Evolutionary conservation across 2,329 filamentous ascomycete genomes (phyloP).

Genomic region (Scleromitrula shiraiana): DNA sequence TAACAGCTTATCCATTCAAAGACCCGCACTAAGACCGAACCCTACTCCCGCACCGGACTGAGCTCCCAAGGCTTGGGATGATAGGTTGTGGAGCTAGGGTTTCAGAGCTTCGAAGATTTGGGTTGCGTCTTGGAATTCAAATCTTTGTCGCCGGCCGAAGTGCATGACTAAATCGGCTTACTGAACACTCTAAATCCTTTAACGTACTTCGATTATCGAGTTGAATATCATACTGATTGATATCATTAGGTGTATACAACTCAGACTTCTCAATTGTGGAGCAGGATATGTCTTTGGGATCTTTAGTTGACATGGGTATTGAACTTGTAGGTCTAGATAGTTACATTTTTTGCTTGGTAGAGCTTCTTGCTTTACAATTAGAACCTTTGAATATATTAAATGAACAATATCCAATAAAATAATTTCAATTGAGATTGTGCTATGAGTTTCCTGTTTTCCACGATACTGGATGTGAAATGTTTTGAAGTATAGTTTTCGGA

Average conservation of each 20-base stretch:
- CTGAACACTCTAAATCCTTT: slow-evolving; percentile 3
- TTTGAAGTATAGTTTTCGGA: too few relatives aligned
- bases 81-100: slow-evolving; percentile 71
- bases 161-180: slow-evolving; percentile 53
- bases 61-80: slow-evolving; percentile 44
- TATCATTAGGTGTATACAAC: slow-evolving; percentile 1
- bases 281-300: too few relatives aligned
- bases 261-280: too few relatives aligned
- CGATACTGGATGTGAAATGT: too few relatives aligned
- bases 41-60: slow-evolving; percentile 65
- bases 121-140: slow-evolving; percentile 51
- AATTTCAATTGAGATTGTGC: too few relatives aligned
- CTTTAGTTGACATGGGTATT: too few relatives aligned
- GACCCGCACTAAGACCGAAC: slow-evolving; percentile 57
- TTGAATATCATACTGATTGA: background rate
- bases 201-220: background rate
- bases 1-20: slow-evolving; percentile 71
- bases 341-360: background rate
- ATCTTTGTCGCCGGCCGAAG: slow-evolving; percentile 46
- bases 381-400: too few relatives aligned
- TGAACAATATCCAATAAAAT: too few relatives aligned
- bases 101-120: slow-evolving; percentile 44
- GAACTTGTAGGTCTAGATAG: background rate
- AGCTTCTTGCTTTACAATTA: too few relatives aligned
- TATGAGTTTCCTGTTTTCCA: too few relatives aligned